phyloP scores from a whole-genome alignment of 2,329 filamentous ascomycete species.

The Stromatinia cepivora region DNA sequence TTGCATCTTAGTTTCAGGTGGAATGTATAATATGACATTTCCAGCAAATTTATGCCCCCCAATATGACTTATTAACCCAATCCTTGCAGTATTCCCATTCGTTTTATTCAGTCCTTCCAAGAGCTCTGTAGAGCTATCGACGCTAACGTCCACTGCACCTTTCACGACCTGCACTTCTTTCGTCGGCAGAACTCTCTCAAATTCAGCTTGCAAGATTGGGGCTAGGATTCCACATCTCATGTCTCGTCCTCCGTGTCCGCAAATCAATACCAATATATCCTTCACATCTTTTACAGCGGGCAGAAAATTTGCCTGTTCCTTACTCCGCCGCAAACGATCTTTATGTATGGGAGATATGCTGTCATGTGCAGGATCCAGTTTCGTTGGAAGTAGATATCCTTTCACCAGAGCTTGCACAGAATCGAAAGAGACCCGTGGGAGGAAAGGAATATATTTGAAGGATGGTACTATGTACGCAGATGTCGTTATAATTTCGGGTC shows the following conservation, averaged over 20 bases:
- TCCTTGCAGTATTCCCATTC: slow-evolving; percentile 50
- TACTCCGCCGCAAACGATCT: slow-evolving; percentile 53
- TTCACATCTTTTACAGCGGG: slow-evolving; percentile 59
- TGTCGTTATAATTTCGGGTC: slow-evolving; percentile 50
- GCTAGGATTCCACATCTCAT: slow-evolving; percentile 79
- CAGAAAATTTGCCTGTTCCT: slow-evolving; percentile 53
- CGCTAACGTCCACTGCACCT: slow-evolving; percentile 44
- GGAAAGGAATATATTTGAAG: slow-evolving; percentile 76
- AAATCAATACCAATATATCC: slow-evolving; percentile 79
- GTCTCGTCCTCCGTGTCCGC: slow-evolving; percentile 83
- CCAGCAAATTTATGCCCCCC: slow-evolving; percentile 85
- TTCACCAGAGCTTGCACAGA: slow-evolving; percentile 59
- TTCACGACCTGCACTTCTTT: slow-evolving; percentile 52
- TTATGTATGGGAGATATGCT: slow-evolving; percentile 56
- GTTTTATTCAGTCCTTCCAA: slow-evolving; percentile 43
- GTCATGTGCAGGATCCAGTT: slow-evolving; percentile 62
- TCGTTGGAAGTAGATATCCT: slow-evolving; percentile 64
- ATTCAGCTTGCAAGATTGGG: slow-evolving; percentile 69
- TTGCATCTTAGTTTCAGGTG: slow-evolving; percentile 50
- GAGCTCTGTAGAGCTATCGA: slow-evolving; percentile 41
- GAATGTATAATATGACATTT: slow-evolving; percentile 80
- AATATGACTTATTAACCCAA: slow-evolving; percentile 75
- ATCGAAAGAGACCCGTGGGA: slow-evolving; percentile 62
- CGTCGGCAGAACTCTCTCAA: slow-evolving; percentile 58
- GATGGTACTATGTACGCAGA: slow-evolving; percentile 78